Base-by-base conservation (phyloP, 2,329 filamentous ascomycete species). In the Cyphellophora attinorum region DNA sequence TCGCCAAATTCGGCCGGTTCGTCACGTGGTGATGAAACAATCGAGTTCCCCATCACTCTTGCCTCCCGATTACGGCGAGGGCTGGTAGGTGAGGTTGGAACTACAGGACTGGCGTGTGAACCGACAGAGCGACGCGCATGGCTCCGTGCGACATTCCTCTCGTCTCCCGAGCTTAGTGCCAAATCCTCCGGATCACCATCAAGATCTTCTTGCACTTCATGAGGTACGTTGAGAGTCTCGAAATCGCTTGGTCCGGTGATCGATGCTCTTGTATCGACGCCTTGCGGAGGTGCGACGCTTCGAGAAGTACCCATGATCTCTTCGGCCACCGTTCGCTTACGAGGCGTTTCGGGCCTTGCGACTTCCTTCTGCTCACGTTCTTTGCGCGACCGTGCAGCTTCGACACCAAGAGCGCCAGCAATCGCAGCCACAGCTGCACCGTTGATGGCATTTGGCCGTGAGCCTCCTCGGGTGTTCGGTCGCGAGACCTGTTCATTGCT, bases 341-440 rank as follows among this genome's bases (percentile, higher is more conserved):
- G 21, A 8, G 21, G 21, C 21, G 21, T 25, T n/a, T 25, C 8
- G 8, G 21, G 21, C 3, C 8, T 13, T 16, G 11, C 10, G 14
- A 6, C 4, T 6, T 31, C 29, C 4, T 31, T 17, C 11, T 21
- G 29, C 14, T 31, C 15, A 4, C 29, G 14, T 6, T 18, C 19
- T 19, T 12, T 38, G 8, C 39, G 39, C 14, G 37, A 29, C 33
- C 38, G 34, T 6, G 39, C 34, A 15, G 44, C 44, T 37, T 46
- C 44, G 12, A 43, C 41, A 27, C 41, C 42, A 17, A 49, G 33
- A 11, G 44, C 46, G 18, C 46, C 44, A n/a, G 46, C 46, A 23
- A 49, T 40, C 6, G 41, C 42, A 15, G 42, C 46, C 3, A 49
- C 46, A 16, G 46, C 46, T 12, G 33, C 37, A 30, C 42, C 19